Base-by-base conservation (phyloP, 2,329 filamentous ascomycete genomes). In the Phyllosticta capitalensis region DNA sequence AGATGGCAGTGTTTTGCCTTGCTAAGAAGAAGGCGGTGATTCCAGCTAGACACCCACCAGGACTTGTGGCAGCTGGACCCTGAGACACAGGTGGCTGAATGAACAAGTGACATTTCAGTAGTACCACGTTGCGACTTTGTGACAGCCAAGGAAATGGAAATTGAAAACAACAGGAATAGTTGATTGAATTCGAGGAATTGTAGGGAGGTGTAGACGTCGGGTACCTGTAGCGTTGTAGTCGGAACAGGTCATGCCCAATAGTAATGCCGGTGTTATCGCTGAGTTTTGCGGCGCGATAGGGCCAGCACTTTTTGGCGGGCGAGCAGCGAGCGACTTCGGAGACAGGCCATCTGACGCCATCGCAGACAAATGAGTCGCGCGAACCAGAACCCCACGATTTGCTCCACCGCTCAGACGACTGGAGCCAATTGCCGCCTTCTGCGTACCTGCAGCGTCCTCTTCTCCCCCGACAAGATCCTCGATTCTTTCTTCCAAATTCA, bases 281-380 rank as follows among this genome's bases (percentile, higher is more conserved):
- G 38, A 45, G 38, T 19, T n/a, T 38, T 19, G n/a, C 10, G n/a
- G 20, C 7, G 49, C 49, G 49, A 10, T 10, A 50, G 50, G 56
- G 56, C 56, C 51, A 58, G 28, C 17, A 58, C 56, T 49, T 54
- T 19, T 22, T 21, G 19, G 14, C 10, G 3, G 21, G 3, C n/a
- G 12, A n/a, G 33, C 45, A n/a, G 7, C 14, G 30, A 51, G 52
- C 58, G 58, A 59, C 45, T 55, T 59, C 58, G 58, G 58, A 59
- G 58, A 51, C 52, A 20, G 9, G 26, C 12, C 28, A 55, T 55
- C 58, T 59, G 56, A 55, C 58, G 52, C 53, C 58, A 59, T 55
- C 48, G 58, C 33, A 20, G 51, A 59, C 21, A 53, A 55, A 59
- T 55, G 57, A 59, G 52, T 59, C 57, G 54, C 52, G 52, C 22